Evolutionary conservation across 73 alveolate genomes (phyloP).

Genomic region (Symbiodinium natans): DNA sequence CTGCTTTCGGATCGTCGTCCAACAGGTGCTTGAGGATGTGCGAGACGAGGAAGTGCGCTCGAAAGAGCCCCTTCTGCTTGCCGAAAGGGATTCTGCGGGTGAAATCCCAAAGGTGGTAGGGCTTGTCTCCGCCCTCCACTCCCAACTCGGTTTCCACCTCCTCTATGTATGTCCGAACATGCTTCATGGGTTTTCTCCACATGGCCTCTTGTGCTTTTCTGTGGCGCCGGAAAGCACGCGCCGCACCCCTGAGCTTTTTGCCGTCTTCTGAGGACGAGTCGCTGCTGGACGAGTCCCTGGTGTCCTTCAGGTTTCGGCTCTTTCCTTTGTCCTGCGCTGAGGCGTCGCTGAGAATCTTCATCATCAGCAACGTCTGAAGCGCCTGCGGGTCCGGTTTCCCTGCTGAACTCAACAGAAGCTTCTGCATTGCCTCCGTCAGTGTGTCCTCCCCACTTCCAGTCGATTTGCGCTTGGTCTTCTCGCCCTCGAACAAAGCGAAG

Average conservation of each 20-base stretch:
- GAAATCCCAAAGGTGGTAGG: not conserved
- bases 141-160: not conserved
- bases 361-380: not conserved
- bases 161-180: not conserved
- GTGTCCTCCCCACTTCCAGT: not conserved
- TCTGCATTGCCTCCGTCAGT: not conserved
- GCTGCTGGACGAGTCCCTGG: not conserved
- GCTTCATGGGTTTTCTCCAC: not conserved
- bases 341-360: not conserved
- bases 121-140: not conserved
- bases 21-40: not conserved
- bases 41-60: conserved; percentile 16
- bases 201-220: not conserved
- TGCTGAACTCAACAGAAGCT: not conserved
- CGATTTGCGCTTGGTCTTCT: too few relatives aligned
- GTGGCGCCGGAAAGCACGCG: not conserved
- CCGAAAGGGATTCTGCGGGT: not conserved
- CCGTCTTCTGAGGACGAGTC: not conserved
- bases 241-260: not conserved
- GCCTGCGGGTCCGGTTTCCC: not conserved
- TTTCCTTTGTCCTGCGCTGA: not conserved
- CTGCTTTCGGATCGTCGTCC: not conserved
- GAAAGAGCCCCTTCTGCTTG: not conserved
- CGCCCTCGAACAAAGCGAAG: too few relatives aligned
- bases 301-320: not conserved